Conservation (phyloP, 805 yeast species). For the Yarrowia bubula region DNA sequence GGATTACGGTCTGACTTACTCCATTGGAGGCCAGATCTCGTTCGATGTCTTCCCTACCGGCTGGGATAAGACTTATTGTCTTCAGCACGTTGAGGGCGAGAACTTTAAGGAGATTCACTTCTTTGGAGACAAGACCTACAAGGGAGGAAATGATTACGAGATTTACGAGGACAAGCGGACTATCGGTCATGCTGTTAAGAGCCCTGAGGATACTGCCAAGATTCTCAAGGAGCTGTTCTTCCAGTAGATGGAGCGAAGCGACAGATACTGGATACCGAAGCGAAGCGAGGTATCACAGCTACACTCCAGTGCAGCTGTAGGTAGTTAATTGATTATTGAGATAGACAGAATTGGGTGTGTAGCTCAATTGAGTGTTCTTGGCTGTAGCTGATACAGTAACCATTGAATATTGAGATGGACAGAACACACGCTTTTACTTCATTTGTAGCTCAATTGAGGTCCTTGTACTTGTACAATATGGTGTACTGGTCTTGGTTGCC, state of each 20-base stretch:
- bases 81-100: constrained; percentile 85
- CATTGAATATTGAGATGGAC: no score
- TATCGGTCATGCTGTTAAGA: constrained; percentile 87
- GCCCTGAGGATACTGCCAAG: constrained; percentile 84
- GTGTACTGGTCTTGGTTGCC: no score
- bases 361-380: no score
- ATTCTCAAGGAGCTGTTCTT: constrained; percentile 79
- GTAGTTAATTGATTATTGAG: neutral
- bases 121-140: constrained; percentile 96
- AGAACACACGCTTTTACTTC: no score
- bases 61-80: constrained; percentile 99
- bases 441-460: no score
- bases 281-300: neutral
- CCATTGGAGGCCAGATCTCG: constrained; percentile 99
- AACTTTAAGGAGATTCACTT: constrained; percentile 87
- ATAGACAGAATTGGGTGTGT: no score
- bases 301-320: neutral
- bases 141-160: constrained; percentile 98
- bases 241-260: no score
- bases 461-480: no score
- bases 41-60: constrained; percentile 99
- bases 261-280: no score
- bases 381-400: no score
- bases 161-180: constrained; percentile 90
- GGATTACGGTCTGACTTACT: constrained; percentile 84